Conservation (phyloP, 495 filamentous ascomycete genomes). For the Neurospora tetrasperma region DNA sequence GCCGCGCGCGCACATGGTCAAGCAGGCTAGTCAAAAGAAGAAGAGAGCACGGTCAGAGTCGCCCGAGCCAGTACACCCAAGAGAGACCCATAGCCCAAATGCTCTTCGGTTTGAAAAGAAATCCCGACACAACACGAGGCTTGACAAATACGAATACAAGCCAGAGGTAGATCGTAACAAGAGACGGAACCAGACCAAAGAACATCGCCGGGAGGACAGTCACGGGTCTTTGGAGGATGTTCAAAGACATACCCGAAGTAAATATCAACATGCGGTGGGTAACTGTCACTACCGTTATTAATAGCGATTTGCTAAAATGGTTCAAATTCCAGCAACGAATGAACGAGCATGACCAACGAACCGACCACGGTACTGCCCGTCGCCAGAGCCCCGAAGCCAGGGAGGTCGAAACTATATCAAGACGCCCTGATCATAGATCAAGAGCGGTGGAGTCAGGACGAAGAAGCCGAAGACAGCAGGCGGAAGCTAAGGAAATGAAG, state of each 20-base stretch:
- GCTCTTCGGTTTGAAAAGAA: conserved; percentile 42
- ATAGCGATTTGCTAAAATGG: neutral
- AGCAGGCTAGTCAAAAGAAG: neutral
- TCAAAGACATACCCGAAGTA: neutral
- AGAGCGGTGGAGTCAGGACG: conserved; percentile 1
- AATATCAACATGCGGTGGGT: neutral
- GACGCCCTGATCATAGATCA: neutral
- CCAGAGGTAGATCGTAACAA: conserved; percentile 29
- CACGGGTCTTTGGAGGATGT: neutral
- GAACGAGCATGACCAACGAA: neutral
- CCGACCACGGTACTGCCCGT: neutral
- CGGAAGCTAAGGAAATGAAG: conserved; percentile 25
- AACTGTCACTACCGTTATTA: neutral
- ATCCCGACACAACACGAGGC: conserved; percentile 50
- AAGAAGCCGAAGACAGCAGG: conserved; percentile 14
- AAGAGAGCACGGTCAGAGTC: conserved; percentile 11
- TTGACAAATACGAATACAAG: conserved; percentile 44
- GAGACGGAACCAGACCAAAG: neutral
- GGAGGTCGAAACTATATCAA: neutral
- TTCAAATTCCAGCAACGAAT: neutral
- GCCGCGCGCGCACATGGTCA: neutral
- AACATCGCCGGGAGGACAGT: neutral
- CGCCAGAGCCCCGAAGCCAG: neutral
- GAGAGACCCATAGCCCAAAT: neutral
- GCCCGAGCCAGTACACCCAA: neutral